Conservation (phyloP, 257 asterid genomes). For the Verbena officinalis region DNA sequence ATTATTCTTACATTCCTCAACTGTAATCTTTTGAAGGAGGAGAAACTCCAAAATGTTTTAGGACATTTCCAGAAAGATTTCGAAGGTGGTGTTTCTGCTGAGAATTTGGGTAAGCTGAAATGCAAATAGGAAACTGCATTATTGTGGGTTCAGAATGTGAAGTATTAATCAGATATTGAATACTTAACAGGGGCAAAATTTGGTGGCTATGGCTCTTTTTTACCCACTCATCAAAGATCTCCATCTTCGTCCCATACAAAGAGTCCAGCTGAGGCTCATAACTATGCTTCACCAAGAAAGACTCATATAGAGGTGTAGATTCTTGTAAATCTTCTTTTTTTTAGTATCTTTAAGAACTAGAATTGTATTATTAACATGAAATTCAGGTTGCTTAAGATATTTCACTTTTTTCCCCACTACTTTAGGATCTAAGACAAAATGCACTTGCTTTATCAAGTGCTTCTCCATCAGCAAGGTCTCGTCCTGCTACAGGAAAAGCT, state of each 20-base stretch:
- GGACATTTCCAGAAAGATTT: slow-evolving; percentile 98
- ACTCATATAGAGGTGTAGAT: slow-evolving; percentile 60
- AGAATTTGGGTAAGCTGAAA: slow-evolving; percentile 83
- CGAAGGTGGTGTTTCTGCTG: slow-evolving; percentile 97
- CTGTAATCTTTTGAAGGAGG: slow-evolving; percentile 60
- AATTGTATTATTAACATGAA: slow-evolving; percentile 8
- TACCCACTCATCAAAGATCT: slow-evolving; percentile 83
- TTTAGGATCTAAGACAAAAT: slow-evolving; percentile 68
- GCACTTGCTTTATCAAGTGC: slow-evolving; percentile 56
- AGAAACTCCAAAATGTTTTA: slow-evolving; percentile 77
- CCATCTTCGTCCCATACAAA: slow-evolving; percentile 69
- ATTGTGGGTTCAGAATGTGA: slow-evolving; percentile 29
- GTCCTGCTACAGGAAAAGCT: slow-evolving; percentile 50
- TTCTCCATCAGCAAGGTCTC: slow-evolving; percentile 54
- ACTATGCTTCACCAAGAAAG: slow-evolving; percentile 47
- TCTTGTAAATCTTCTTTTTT: slow-evolving; percentile 26
- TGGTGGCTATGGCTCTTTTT: slow-evolving; percentile 97
- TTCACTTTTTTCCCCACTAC: slow-evolving; percentile 33
- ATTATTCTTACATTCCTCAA: slow-evolving; percentile 38
- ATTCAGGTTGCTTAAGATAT: slow-evolving; percentile 34
- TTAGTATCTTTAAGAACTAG: neutral
- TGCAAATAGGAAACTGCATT: slow-evolving; percentile 18
- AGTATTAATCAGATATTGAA: slow-evolving; percentile 41
- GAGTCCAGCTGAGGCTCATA: slow-evolving; percentile 60
- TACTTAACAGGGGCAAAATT: slow-evolving; percentile 82